phyloP scores from a whole-genome alignment of 345 rosid species.

The Linum lewisii region DNA sequence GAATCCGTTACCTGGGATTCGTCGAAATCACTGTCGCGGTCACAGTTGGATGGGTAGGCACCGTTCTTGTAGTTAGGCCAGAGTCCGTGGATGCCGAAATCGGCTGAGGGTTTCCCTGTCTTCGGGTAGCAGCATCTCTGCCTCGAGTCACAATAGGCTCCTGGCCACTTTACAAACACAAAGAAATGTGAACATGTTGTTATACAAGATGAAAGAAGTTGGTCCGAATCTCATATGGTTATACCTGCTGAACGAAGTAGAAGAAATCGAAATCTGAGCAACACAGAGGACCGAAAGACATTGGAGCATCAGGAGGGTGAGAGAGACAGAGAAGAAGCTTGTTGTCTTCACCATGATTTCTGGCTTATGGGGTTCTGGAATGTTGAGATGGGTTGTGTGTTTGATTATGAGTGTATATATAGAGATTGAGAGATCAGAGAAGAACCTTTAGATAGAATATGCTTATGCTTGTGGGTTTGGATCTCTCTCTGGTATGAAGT shows the following conservation, averaged over 20 bases:
- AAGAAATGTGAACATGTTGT: not conserved
- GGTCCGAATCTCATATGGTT: not conserved
- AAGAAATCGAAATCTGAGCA: constrained; percentile 62
- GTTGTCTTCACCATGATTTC: not conserved
- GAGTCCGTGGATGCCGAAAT: constrained; percentile 87
- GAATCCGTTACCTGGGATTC: constrained; percentile 36
- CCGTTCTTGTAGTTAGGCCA: constrained; percentile 82
- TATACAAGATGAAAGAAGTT: no score
- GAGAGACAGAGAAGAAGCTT: constrained; percentile 13
- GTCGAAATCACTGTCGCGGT: constrained; percentile 38
- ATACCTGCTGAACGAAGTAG: constrained; percentile 77
- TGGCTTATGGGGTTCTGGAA: not conserved
- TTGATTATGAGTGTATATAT: not conserved
- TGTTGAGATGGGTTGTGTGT: not conserved
- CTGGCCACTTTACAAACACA: constrained; percentile 62
- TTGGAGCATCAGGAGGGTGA: constrained; percentile 32
- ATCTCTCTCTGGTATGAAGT: no score
- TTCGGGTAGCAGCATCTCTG: constrained; percentile 70
- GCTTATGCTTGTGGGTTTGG: no score
- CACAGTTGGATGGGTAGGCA: constrained; percentile 53
- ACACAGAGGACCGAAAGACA: constrained; percentile 31
- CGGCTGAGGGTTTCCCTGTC: constrained; percentile 68
- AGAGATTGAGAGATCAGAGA: not conserved
- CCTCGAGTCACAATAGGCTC: constrained; percentile 64
- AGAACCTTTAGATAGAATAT: not conserved